A percentile compares a stretch with the other conserved stretches of the same genome.
These are phyloP conservation scores for Penicillium sp. DNA, from an alignment of 2,329 filamentous ascomycete species.

Conservation along the genomic window DNA sequence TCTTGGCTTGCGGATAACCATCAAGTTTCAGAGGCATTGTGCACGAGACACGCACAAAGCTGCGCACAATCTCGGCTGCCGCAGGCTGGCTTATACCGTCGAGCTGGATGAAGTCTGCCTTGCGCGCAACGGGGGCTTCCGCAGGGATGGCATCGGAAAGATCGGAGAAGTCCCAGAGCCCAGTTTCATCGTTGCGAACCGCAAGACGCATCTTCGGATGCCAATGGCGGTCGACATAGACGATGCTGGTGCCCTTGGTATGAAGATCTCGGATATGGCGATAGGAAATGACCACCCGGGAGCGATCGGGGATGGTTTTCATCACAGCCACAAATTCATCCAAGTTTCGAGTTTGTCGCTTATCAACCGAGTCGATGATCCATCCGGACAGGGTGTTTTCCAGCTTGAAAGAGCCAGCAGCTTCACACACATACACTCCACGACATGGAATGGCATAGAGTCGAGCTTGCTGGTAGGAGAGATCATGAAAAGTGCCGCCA, in stretches of 20 bases:
- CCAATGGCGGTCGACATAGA: conserved; percentile 95
- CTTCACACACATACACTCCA: conserved; percentile 93
- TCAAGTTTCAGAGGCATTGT: conserved; percentile 95
- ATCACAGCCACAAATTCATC: conserved; percentile 89
- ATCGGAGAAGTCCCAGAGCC: conserved; percentile 92
- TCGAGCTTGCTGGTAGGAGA: conserved; percentile 97
- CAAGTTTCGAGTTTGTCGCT: conserved; percentile 85
- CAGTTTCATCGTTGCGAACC: conserved; percentile 83
- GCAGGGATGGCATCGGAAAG: conserved; percentile 79
- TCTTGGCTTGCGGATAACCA: conserved; percentile 92
- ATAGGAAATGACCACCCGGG: conserved; percentile 90
- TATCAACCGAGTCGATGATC: conserved; percentile 89
- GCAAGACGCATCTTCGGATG: conserved; percentile 91
- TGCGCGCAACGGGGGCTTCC: conserved; percentile 67
- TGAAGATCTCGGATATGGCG: conserved; percentile 94
- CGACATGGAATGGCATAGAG: conserved; percentile 89
- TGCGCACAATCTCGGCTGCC: conserved; percentile 89
- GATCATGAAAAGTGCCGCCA: conserved; percentile 89
- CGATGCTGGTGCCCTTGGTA: conserved; percentile 87
- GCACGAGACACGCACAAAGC: conserved; percentile 90
- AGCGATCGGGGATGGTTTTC: conserved; percentile 75
- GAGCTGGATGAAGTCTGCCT: conserved; percentile 88
- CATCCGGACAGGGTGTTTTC: conserved; percentile 89
- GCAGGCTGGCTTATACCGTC: conserved; percentile 84
- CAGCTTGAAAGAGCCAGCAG: conserved; percentile 90